Evolutionary conservation across 352 stramenopile genomes (phyloP).

Genomic region (Phytophthora aleatoria): DNA sequence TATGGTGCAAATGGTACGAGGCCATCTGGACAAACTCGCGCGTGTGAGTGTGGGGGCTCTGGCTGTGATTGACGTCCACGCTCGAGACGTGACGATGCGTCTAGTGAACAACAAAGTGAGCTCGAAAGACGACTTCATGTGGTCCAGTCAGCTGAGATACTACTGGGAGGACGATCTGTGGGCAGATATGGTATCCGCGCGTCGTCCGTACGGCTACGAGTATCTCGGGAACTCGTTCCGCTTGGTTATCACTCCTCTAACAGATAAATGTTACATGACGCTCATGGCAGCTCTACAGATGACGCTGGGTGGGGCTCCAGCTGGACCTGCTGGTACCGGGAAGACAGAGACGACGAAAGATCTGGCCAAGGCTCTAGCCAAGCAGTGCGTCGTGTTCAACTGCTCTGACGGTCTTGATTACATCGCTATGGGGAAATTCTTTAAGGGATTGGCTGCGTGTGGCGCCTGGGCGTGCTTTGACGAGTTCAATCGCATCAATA

Average conservation of each 20-base stretch:
- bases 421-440: conserved; percentile 96
- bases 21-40: conserved; percentile 89
- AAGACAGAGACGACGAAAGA: conserved; percentile 96
- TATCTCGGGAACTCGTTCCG: conserved; percentile 95
- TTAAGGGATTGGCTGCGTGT: conserved; percentile 91
- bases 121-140: conserved; percentile 94
- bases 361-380: conserved; percentile 92
- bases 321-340: conserved; percentile 91
- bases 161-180: conserved; percentile 91
- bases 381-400: conserved; percentile 97
- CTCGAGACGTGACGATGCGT: conserved; percentile 91
- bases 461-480: conserved; percentile 96
- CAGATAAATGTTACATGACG: conserved; percentile 96
- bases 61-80: conserved; percentile 96
- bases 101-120: conserved; percentile 86
- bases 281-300: conserved; percentile 96
- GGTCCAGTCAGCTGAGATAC: conserved; percentile 94
- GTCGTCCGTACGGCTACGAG: conserved; percentile 93
- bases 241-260: conserved; percentile 95
- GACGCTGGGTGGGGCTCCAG: conserved; percentile 92
- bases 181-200: conserved; percentile 92
- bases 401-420: conserved; percentile 95
- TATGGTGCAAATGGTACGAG: conserved; percentile 94
- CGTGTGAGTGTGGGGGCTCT: conserved; percentile 93
- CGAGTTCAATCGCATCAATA: conserved; percentile 97